phyloP scores from a whole-genome alignment of 1,139 yeast species.

The Scheffersomyces parashehatae region DNA sequence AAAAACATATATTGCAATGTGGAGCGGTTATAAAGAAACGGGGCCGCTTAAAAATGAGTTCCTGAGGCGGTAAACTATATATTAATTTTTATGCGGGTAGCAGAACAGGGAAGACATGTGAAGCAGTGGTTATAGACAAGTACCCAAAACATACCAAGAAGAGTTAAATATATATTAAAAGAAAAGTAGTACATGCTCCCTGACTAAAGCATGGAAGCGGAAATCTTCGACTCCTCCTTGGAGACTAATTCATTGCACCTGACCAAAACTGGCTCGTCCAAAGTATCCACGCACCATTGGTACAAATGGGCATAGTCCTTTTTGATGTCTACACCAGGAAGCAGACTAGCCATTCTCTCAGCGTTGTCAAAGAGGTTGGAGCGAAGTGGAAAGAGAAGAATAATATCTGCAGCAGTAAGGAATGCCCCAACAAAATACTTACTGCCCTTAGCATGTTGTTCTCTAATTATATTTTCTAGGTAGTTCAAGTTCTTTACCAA shows the following conservation, averaged over 20 bases:
- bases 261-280: conserved; percentile 18
- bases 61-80: no score
- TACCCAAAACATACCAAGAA: no score
- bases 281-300: conserved; percentile 25
- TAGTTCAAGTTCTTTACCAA: conserved; percentile 24
- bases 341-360: conserved; percentile 8
- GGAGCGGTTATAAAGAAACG: no score
- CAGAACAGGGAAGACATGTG: no score
- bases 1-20: no score
- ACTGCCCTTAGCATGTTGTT: conserved; percentile 23
- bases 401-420: conserved; percentile 42
- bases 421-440: conserved; percentile 38
- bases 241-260: conserved; percentile 21
- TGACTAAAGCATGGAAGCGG: no score
- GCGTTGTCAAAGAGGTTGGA: conserved; percentile 19
- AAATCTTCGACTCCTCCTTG: not conserved
- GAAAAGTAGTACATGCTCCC: no score
- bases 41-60: no score
- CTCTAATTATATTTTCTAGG: conserved; percentile 31
- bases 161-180: no score
- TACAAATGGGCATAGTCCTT: conserved; percentile 24
- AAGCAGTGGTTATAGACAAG: no score
- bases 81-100: no score
- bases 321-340: conserved; percentile 8
- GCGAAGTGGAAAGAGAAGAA: conserved; percentile 36